Conservation (phyloP, 2,329 filamentous ascomycete genomes). For the Colletotrichum kahawae region DNA sequence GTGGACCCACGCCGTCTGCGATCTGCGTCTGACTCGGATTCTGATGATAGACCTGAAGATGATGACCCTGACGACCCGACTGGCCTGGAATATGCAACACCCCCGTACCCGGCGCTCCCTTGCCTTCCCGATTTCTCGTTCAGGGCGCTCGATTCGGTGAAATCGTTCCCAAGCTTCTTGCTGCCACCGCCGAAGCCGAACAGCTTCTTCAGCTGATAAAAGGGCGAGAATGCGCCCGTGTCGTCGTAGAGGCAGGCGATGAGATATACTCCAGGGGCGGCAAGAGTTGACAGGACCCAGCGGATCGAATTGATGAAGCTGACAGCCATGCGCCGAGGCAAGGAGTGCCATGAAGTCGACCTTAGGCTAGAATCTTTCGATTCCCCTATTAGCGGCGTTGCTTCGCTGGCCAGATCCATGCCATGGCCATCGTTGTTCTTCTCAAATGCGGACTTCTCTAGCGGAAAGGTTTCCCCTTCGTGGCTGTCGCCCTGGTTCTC, state of each 20-base stretch:
- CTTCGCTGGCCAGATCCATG: slow-evolving; percentile 57
- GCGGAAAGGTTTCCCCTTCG: slow-evolving; percentile 33
- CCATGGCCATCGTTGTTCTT: slow-evolving; percentile 18
- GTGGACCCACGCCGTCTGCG: slow-evolving; percentile 33
- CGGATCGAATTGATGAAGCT: slow-evolving; percentile 78
- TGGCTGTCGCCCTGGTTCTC: slow-evolving; percentile 29
- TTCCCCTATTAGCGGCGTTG: slow-evolving; percentile 66
- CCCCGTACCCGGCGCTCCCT: slow-evolving; percentile 21
- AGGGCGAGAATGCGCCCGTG: slow-evolving; percentile 77
- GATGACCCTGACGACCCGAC: slow-evolving; percentile 52
- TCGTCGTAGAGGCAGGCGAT: slow-evolving; percentile 85
- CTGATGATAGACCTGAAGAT: slow-evolving; percentile 72
- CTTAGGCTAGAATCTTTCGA: slow-evolving; percentile 29
- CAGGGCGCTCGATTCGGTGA: slow-evolving; percentile 27
- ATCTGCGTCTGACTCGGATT: slow-evolving; percentile 68
- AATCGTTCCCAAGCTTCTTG: slow-evolving; percentile 53
- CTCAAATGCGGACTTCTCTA: slow-evolving; percentile 14
- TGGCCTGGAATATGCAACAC: slow-evolving; percentile 14
- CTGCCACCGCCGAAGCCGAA: slow-evolving; percentile 50
- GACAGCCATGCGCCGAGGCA: slow-evolving; percentile 73
- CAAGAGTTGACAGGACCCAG: slow-evolving; percentile 78
- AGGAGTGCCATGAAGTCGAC: slow-evolving; percentile 54
- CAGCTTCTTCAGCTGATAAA: slow-evolving; percentile 73
- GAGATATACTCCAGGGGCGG: slow-evolving; percentile 81
- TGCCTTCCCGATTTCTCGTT: slow-evolving; percentile 34